Evolutionary conservation across 257 asterid species (phyloP), one percentile per base, ranked within the genome.

Genomic region (Catharanthus roseus): DNA sequence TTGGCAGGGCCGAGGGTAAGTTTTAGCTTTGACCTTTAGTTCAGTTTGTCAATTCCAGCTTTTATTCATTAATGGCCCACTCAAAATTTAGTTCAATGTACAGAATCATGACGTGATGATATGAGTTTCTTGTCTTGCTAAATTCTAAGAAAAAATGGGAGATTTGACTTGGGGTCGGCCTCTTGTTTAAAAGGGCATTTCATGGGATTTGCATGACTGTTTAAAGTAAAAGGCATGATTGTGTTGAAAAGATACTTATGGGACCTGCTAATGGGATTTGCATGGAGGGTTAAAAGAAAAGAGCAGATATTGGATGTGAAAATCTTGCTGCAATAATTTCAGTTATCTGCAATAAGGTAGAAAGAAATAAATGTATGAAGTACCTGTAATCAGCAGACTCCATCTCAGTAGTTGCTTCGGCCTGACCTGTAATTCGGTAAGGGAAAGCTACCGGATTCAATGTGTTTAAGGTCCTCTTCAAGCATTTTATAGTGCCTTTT

Each of bases 371-470:
- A 38, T 39, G 38, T n/a, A 44, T 42, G 9, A n/a, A 60, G 50
- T 78, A 83, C 85, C 85, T 80, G 36, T 42, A 57, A 1, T 34
- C 42, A n/a, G 47, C 55, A 44, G n/a, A 8, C 3, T 21, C 11
- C 10, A 3, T 41, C 15, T 63, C 70, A 83, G 75, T 70, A 54
- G 55, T 62, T 53, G 33, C 69, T 81, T 67, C 79, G 24, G 24
- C 71, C 73, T 6, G 86, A 62, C 73, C 67, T 65, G 82, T 86
- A 90, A 28, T 80, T 84, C 0, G 96, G 97, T 64, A 79, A 80
- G 9, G 96, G 93, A 44, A 86, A 81, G 24, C 82, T 78, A 24
- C 93, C 97, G 6, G 88, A 82, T 82, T 90, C 97, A 31, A 90
- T 90, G 86, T 82, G 90, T 63, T 81, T 86, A 81, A 90, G 84